Evolutionary conservation across 2,329 filamentous ascomycete species (phyloP), one percentile per base, ranked within the genome.

Genomic region (Nemania abortiva): DNA sequence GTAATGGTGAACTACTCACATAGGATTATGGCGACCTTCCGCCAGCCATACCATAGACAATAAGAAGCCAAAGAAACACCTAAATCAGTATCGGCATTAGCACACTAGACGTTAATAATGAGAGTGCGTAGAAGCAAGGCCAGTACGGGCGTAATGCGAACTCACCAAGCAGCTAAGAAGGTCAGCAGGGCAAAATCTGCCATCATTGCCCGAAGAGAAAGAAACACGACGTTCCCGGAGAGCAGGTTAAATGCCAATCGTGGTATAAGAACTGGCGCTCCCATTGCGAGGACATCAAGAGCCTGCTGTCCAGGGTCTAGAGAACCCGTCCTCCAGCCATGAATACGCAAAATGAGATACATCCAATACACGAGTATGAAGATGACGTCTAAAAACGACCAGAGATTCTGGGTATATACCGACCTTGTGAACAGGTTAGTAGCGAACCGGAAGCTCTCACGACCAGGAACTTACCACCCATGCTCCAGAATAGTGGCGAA

Each of bases 381-480:
- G 4, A 89, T 89, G 55, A 95, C 89, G 77, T 96, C 93, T 18
- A 97, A 86, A 75, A 97, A 96, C 0, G 92, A 94, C 93, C 93
- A 97, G 3, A 97, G 82, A 74, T 96, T 95, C 78, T 97, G 92
- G 0, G 93, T 94, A 76, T 96, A 95, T 1, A 96, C 93, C 66
- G 89, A 88, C 92, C 92, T 88, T 56, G 66, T 49, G 34, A 74
- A 54, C 42, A 45, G 22, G 13, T 61, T 49, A 63, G 62, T 31
- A 55, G 50, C 22, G 47, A 31, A 18, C 15, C 20, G 24, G 37
- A 31, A 59, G 15, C 10, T 34, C 9, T 18, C 6, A n/a, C 10
- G 11, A 22, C 10, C 20, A 60, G 18, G 13, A 61, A 77, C 82
- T 71, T 76, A 87, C 87, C 87, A 89, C 56, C 87, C 89, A 77